Evolutionary conservation across 2,329 filamentous ascomycete species (phyloP), one percentile per base, ranked within the genome.

Genomic region (Samsoniella hepiali): DNA sequence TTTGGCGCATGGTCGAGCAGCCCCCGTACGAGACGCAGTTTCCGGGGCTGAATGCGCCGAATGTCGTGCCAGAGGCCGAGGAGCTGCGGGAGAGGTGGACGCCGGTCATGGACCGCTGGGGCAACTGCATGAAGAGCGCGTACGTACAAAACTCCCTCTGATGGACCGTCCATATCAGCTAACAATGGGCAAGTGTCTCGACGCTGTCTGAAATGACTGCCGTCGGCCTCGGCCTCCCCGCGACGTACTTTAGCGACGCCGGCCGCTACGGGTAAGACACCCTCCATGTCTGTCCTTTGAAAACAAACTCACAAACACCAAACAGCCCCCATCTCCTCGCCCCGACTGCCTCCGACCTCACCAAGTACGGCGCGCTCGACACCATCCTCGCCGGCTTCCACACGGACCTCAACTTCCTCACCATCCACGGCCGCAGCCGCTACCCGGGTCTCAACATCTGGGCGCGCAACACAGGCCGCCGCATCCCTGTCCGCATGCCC

Each of bases 351-450:
- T 86, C 84, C 0, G 82, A 87, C 69, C 79, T 87, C 13, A 61
- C 66, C 13, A 83, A 80, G 64, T 84, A 86, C 74, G 82, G 81
- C 54, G 55, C 72, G 3, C 75, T 78, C 58, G 79, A 86, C 75
- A 87, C 83, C 57, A 86, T 87, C 69, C 80, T 87, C 17, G 84
- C 84, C 17, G 84, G 84, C 45, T 87, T 87, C 76, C 84, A 87
- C 72, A 87, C 84, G 1, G 84, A 87, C 69, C 82, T 87, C 64
- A 87, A 87, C 78, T 87, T 87, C 72, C 78, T 87, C 59, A 87
- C 84, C 67, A 87, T 87, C 73, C 84, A 87, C 75, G 84, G 84
- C 63, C 84, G 84, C 67, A 85, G 82, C 36, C 82, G 84, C 64
- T 87, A 85, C 68, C 84, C 84, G 0, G 84, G 84, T 2, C 78